phyloP scores from a whole-genome alignment of 441 rosid species.

The Pelargonium australe region DNA sequence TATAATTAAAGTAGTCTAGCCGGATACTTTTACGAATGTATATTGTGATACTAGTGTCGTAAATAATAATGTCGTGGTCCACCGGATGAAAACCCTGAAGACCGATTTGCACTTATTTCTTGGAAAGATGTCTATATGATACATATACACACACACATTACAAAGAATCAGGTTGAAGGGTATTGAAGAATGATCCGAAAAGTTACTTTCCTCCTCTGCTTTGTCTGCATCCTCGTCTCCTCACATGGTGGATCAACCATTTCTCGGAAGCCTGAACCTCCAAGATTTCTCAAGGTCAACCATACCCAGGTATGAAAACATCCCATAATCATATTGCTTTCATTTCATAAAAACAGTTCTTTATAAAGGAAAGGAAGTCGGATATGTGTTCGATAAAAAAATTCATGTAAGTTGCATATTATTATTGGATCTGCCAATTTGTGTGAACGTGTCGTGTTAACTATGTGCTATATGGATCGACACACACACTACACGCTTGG shows the following conservation, averaged over 20 bases:
- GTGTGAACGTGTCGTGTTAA: too few species aligned
- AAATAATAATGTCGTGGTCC: too few species aligned
- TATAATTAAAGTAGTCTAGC: too few species aligned
- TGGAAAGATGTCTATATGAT: too few species aligned
- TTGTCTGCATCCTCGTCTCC: constrained; percentile 13
- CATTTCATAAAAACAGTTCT: too few species aligned
- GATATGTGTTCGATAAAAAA: not conserved
- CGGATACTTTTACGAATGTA: too few species aligned
- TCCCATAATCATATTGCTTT: not conserved
- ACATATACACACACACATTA: not conserved
- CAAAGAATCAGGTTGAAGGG: not conserved
- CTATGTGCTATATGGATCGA: too few species aligned
- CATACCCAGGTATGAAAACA: constrained; percentile 20
- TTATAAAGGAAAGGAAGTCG: too few species aligned
- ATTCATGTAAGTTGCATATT: not conserved
- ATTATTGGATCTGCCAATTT: not conserved
- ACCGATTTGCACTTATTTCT: too few species aligned
- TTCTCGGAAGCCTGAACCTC: constrained; percentile 22
- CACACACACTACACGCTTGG: too few species aligned
- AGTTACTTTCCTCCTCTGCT: constrained; percentile 14
- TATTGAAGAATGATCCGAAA: not conserved
- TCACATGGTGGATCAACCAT: constrained; percentile 11
- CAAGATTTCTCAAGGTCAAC: constrained; percentile 26
- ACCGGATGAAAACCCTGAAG: too few species aligned
- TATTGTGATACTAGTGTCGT: too few species aligned